Base-by-base conservation (phyloP, 2,329 filamentous ascomycete genomes). In the Fusarium pseudocircinatum region DNA sequence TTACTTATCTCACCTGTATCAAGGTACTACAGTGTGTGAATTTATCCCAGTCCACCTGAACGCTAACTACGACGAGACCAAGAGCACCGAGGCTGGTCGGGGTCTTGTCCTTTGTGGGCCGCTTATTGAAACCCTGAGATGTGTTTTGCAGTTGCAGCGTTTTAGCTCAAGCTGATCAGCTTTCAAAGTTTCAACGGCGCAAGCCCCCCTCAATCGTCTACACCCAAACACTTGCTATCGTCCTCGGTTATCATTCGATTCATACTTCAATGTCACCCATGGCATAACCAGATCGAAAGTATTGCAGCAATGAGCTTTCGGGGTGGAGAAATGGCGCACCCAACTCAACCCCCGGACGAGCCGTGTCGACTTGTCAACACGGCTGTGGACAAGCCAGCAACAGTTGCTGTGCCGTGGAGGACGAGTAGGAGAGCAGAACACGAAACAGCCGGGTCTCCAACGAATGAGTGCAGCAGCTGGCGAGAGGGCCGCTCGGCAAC, bases 241-340 rank as follows among this genome's bases (percentile, higher is more conserved):
- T 50, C 44, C 47, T 49, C 52, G 26, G 28, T 32, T 44, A 24
- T 52, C 52, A 40, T 39, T 47, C 30, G 37, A 50, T 47, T 36
- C 30, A 44, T 46, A 73, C n/a, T 28, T 24, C 42, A 32, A 56
- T 54, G 50, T 37, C 68, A 42, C 46, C 46, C 46, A 64, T 32
- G 58, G 67, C 59, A 69, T 76, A 68, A 66, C 71, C 70, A 49
- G 49, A 44, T 60, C 47, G 37, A 72, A 39, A 67, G 69, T 61
- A 57, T 69, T 75, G 74, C 75, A 72, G 69, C 70, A 66, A 57
- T 68, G 75, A 75, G 69, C 63, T 69, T 49, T 56, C 42, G 37
- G 60, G 46, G 76, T 78, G 76, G 73, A 78, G 73, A 54, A 70
- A 76, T 75, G 75, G 75, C 73, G 70, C 74, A 74, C 73, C 72